Base-by-base conservation (phyloP, 495 filamentous ascomycete species). In the Lineolata rhizophorae region DNA sequence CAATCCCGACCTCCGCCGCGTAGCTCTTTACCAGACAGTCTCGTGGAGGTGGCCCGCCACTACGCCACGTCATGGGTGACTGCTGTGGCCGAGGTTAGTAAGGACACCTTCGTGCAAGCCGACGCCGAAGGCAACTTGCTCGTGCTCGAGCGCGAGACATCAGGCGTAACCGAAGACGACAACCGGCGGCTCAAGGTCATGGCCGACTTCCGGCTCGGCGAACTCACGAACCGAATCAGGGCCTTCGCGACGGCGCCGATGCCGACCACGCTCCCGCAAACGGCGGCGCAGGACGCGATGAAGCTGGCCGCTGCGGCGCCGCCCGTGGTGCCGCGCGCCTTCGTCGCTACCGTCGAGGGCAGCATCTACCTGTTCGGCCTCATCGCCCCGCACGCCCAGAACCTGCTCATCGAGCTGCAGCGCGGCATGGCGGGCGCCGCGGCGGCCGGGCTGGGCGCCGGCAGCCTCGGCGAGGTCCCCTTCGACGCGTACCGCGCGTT, bases 341-440 rank as follows among this genome's bases (percentile, higher is more conserved):
- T 95, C 49, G 45, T 94, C 37, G 83, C 69, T 31, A 95, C 87
- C 80, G 71, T 81, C 16, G 87, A 94, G 47, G 87, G 87, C 21
- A 73, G 76, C 6, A 75, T 99, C 37, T 91, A 91, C 51, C 68
- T 95, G 45, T 83, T 87, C 50, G 80, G 71, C 0, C 53, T 71
- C 4, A 82, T 99, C 36, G 57, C 67, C 6, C 58, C 69, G 0
- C 48, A 61, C 0, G 61, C 74, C 27, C 73, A 76, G 39, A 72
- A 91, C 38, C 61, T 91, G 32, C 65, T 99, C 8, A 78, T 94
- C 52, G 64, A 67, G 2, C 68, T 99, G 18, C 87, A 99, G 55
- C 49, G 55, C 2, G 65, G 62, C 13, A 60, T 95, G 32, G 61
- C 72, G 6, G 57, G 62, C n/a, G 50, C 59, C 2, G 58, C 91